These are phyloP conservation scores for Talinum fruticosum DNA, from an alignment of 148 eudicot genomes.

Conservation along the genomic window DNA sequence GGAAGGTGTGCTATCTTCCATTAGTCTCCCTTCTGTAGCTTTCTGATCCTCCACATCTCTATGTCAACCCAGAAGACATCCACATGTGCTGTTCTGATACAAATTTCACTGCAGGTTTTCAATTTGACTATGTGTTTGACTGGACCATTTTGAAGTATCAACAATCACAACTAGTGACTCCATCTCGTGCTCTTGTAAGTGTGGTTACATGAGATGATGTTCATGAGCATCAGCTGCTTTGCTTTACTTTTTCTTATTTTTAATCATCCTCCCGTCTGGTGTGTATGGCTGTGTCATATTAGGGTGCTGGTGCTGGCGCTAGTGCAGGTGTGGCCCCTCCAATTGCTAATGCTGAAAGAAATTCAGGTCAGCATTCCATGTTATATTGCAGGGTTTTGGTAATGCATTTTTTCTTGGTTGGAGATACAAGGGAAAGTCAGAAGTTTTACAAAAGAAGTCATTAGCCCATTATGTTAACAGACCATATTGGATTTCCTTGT, in stretches of 20 bases:
- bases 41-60: not conserved
- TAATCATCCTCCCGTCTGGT: not conserved
- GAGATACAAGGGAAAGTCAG: not conserved
- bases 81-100: not conserved
- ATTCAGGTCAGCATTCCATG: slow-evolving; percentile 36
- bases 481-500: not conserved
- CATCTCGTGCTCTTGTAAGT: slow-evolving; percentile 68
- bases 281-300: not conserved
- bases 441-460: not conserved
- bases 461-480: not conserved
- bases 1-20: slow-evolving; percentile 60
- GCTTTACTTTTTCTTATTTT: not conserved
- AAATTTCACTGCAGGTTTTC: slow-evolving; percentile 60
- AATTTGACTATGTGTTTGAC: slow-evolving; percentile 95
- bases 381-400: not conserved
- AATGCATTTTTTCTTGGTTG: not conserved
- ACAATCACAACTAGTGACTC: slow-evolving; percentile 75
- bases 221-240: not conserved
- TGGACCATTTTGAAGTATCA: slow-evolving; percentile 98
- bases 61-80: not conserved
- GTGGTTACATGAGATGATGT: not conserved
- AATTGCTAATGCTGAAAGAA: slow-evolving; percentile 55
- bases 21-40: not conserved
- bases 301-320: slow-evolving; percentile 73
- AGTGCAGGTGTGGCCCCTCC: slow-evolving; percentile 64